Percentiles rank a stretch among this genome's conserved stretches.
These are phyloP conservation scores for Penicillium ucsense DNA, from an alignment of 495 filamentous ascomycete species.

Conservation along the genomic window DNA sequence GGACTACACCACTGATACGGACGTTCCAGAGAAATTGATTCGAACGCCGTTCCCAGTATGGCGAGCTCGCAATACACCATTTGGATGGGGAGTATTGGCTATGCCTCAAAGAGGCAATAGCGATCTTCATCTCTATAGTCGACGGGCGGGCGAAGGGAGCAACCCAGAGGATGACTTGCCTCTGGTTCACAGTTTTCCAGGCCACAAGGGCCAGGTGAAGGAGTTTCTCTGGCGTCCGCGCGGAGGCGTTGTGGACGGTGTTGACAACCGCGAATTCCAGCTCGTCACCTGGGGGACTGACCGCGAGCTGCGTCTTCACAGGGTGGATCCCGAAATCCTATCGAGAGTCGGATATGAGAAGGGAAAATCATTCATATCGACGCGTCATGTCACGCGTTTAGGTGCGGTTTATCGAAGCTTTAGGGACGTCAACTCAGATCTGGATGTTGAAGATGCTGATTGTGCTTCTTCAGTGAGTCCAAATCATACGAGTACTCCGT, in stretches of 20 bases:
- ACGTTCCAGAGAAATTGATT: constrained; percentile 64
- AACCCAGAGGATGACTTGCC: constrained; percentile 35
- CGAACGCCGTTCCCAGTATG: constrained; percentile 79
- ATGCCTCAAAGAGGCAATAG: constrained; percentile 87
- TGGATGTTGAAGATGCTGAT: constrained; percentile 27
- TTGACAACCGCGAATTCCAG: constrained; percentile 88
- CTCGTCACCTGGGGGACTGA: constrained; percentile 90
- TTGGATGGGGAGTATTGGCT: constrained; percentile 75
- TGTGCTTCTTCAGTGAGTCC: constrained; percentile 20
- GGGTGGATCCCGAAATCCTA: constrained; percentile 53
- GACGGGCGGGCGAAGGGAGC: constrained; percentile 39
- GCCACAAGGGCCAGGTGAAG: constrained; percentile 79
- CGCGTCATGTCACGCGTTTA: constrained; percentile 65
- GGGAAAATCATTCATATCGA: constrained; percentile 53
- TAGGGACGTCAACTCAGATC: constrained; percentile 43
- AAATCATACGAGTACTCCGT: constrained; percentile 12
- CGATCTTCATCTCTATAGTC: constrained; percentile 78
- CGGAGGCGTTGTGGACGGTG: constrained; percentile 56
- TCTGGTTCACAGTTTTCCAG: constrained; percentile 64
- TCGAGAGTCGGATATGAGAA: constrained; percentile 67
- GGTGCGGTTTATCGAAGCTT: constrained; percentile 84
- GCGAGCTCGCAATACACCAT: constrained; percentile 90
- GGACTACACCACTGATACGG: constrained; percentile 60
- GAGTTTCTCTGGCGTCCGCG: constrained; percentile 89
- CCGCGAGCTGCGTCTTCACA: constrained; percentile 69